Evolutionary conservation across 2,329 filamentous ascomycete genomes (phyloP).

Genomic region (Monosporascus sp.): DNA sequence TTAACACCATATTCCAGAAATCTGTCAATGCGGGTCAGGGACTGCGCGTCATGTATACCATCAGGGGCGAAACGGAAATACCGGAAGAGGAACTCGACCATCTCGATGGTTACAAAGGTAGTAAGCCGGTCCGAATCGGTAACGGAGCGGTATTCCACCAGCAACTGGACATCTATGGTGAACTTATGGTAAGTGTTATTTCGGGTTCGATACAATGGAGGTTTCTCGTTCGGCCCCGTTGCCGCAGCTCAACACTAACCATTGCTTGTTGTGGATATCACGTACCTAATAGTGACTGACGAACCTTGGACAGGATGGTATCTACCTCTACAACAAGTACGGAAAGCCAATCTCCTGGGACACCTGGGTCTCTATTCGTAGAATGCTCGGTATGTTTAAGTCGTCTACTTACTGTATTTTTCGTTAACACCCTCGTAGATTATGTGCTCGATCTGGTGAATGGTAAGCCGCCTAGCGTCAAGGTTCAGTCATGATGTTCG

Average conservation of each 20-base stretch:
- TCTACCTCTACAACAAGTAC: slow-evolving; percentile 77
- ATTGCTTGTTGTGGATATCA: too few species aligned
- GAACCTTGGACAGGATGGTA: slow-evolving; percentile 64
- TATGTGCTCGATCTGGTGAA: slow-evolving; percentile 65
- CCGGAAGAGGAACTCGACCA: slow-evolving; percentile 65
- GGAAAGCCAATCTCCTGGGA: slow-evolving; percentile 74
- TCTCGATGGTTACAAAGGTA: slow-evolving; percentile 67
- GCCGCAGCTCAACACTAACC: too few species aligned
- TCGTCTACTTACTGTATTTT: not conserved
- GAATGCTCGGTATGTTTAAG: slow-evolving; percentile 49
- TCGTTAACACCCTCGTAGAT: slow-evolving; percentile 37
- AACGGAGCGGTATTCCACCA: slow-evolving; percentile 73
- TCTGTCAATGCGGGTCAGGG: slow-evolving; percentile 56
- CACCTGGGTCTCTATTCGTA: slow-evolving; percentile 66
- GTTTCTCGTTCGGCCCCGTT: too few species aligned
- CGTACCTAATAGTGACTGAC: slow-evolving; percentile 32
- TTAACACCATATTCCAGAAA: slow-evolving; percentile 63
- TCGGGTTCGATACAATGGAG: not conserved
- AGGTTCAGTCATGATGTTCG: not conserved
- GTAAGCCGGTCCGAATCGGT: slow-evolving; percentile 68
- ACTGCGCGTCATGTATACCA: slow-evolving; percentile 78
- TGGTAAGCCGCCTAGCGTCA: slow-evolving; percentile 29
- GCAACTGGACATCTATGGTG: slow-evolving; percentile 76
- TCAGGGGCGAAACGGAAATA: slow-evolving; percentile 69
- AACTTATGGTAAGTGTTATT: slow-evolving; percentile 50